Conservation (phyloP, 2,329 filamentous ascomycete species). For the Plectosphaerella cucumerina region DNA sequence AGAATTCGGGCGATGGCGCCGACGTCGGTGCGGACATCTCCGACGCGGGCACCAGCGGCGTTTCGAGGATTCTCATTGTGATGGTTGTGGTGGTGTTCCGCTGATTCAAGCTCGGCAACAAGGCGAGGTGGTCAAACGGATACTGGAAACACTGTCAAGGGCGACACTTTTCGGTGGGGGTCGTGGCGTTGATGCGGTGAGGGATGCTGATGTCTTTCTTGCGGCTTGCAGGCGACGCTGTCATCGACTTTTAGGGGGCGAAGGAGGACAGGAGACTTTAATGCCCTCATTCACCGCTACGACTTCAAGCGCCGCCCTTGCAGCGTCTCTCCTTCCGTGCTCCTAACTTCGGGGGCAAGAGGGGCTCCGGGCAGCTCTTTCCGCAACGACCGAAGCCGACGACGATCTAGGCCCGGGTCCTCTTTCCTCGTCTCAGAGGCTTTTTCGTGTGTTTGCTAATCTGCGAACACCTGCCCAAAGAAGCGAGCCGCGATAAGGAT, state of each 20-base stretch:
- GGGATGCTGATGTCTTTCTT: not conserved
- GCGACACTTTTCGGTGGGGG: not conserved
- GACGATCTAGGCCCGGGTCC: not conserved
- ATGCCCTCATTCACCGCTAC: not conserved
- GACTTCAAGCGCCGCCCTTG: no score
- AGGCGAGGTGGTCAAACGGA: no score
- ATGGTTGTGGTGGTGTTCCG: not conserved
- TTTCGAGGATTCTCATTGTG: conserved; percentile 11
- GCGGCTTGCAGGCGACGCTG: no score
- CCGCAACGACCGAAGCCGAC: not conserved
- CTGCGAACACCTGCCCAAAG: no score
- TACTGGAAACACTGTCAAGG: not conserved
- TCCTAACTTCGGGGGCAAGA: not conserved
- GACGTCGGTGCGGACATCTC: conserved; percentile 8
- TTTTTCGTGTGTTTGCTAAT: conserved; percentile 6
- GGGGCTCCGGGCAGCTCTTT: not conserved
- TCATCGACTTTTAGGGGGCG: no score
- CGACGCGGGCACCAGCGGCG: conserved; percentile 5
- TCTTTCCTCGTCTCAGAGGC: conserved; percentile 5
- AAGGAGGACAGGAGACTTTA: not conserved
- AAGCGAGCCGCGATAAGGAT: no score
- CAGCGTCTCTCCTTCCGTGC: no score
- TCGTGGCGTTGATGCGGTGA: conserved; percentile 1
- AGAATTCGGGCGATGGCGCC: conserved; percentile 44
- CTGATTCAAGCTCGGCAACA: not conserved